phyloP scores from a whole-genome alignment of 177 flowering plant species.

The Vitis hybrid region DNA sequence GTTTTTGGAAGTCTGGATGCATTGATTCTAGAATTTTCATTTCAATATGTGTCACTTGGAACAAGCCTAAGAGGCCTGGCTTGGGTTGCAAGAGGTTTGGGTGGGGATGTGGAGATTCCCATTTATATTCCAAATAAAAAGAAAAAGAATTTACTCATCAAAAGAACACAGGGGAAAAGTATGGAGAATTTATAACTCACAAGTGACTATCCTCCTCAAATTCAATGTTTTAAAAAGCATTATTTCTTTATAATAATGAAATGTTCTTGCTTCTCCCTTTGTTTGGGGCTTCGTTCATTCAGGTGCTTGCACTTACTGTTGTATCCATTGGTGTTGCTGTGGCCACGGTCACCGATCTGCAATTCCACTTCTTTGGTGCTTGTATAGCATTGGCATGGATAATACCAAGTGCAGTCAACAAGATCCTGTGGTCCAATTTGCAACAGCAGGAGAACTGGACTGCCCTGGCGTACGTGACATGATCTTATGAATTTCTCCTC shows the following conservation, averaged over 20 bases:
- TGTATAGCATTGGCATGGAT: slow-evolving; percentile 74
- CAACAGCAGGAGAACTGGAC: slow-evolving; percentile 75
- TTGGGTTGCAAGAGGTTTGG: too few species aligned
- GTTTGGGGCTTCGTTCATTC: slow-evolving; percentile 7
- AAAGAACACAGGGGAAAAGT: too few species aligned
- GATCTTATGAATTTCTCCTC: neutral
- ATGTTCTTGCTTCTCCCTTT: neutral
- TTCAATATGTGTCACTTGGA: too few species aligned
- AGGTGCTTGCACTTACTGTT: slow-evolving; percentile 56
- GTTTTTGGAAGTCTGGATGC: too few species aligned
- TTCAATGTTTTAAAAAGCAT: neutral
- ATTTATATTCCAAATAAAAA: too few species aligned
- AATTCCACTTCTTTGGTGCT: slow-evolving; percentile 65
- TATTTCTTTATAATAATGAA: neutral
- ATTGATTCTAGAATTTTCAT: too few species aligned
- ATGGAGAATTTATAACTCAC: neutral
- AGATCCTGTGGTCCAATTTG: slow-evolving; percentile 69
- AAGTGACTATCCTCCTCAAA: neutral
- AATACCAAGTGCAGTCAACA: slow-evolving; percentile 67
- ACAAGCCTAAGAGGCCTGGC: too few species aligned
- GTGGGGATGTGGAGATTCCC: too few species aligned
- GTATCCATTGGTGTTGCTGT: slow-evolving; percentile 70
- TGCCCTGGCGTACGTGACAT: slow-evolving; percentile 57
- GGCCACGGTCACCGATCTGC: slow-evolving; percentile 69
- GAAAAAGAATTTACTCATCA: too few species aligned